Conservation (phyloP, 1,139 yeast genomes). For the Zygoascus meyerae region DNA sequence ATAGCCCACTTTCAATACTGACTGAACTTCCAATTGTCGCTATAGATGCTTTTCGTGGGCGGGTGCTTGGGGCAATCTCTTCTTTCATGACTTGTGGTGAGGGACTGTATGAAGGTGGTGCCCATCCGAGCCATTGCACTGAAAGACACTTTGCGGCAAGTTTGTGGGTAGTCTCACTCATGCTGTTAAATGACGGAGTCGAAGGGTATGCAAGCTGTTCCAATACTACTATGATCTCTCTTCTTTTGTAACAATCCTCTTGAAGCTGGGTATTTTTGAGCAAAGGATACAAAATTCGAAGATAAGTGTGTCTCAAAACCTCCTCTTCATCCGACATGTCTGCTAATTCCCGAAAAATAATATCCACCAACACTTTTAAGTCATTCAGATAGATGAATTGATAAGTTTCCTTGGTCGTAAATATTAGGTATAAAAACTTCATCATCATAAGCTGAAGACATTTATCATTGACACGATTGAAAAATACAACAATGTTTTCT, state of each 20-base stretch:
- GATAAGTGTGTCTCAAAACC: conserved; percentile 62
- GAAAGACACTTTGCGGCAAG: conserved; percentile 59
- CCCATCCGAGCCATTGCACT: conserved; percentile 50
- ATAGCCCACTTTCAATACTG: conserved; percentile 1
- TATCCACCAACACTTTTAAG: conserved; percentile 77
- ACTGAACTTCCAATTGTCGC: conserved; percentile 8
- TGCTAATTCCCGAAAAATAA: conserved; percentile 70
- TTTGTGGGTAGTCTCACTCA: conserved; percentile 42
- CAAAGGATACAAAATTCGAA: conserved; percentile 70
- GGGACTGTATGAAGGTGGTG: conserved; percentile 11
- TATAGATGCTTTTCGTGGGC: conserved; percentile 10
- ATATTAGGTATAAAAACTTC: conserved; percentile 67
- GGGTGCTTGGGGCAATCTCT: conserved; percentile 4
- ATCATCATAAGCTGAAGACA: conserved; percentile 72
- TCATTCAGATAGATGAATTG: conserved; percentile 79
- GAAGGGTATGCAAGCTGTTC: conserved; percentile 36
- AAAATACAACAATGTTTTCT: conserved; percentile 52
- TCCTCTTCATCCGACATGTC: conserved; percentile 60
- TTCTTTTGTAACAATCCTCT: conserved; percentile 52
- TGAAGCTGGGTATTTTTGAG: conserved; percentile 59
- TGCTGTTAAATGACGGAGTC: conserved; percentile 15
- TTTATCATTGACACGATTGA: conserved; percentile 72
- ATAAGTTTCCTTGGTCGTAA: conserved; percentile 60
- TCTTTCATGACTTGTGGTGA: conserved; percentile 7
- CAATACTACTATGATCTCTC: conserved; percentile 49